Base-by-base conservation (phyloP, 1,284 basidiomycete species). In the Paramarasmius palmivorus region DNA sequence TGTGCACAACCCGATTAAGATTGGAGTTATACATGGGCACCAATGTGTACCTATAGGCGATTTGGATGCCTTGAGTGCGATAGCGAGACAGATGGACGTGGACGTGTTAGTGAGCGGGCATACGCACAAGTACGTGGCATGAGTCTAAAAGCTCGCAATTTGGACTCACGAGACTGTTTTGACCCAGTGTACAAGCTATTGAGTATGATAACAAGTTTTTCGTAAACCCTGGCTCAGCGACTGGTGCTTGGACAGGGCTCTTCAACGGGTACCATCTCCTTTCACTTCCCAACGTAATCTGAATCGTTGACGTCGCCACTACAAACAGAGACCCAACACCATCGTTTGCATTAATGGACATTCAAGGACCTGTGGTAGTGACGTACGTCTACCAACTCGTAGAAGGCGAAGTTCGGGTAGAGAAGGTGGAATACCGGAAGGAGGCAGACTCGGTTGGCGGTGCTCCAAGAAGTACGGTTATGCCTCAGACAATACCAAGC, bases 361-460 rank as follows among this genome's bases (percentile, higher is more conserved):
- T 98, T 45, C 95, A 97, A 72, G 95, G 95, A 2, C 85, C 92
- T 1, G 92, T 95, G 2, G 90, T 98, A 26, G 93, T 96, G 32
- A 97, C 94, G 7, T 97, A 97, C 66, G 93, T 98, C 1, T 98
- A 98, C 68, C 93, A 95, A 67, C 82, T 96, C 19, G 88, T 96
- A 39, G 92, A 96, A 32, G 93, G 93, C 41, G 95, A 97, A 71
- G 94, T 94, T 5, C 79, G 90, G 15, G 90, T 92, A 4, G 90
- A 92, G 73, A 92, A 92, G 76, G 87, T 92, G 54, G 88, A 91
- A 68, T 91, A 83, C 73, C 75, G 88, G 57, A 89, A 88, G 63
- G 86, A 89, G 56, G 72, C 75, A 22, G 84, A 86, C 45, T 65
- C 73, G 4, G 66, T 70, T 32, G 54, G 63, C 14, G 64, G 67